Evolutionary conservation across 441 rosid genomes (phyloP).

Genomic region (Eutrema salsugineum): DNA sequence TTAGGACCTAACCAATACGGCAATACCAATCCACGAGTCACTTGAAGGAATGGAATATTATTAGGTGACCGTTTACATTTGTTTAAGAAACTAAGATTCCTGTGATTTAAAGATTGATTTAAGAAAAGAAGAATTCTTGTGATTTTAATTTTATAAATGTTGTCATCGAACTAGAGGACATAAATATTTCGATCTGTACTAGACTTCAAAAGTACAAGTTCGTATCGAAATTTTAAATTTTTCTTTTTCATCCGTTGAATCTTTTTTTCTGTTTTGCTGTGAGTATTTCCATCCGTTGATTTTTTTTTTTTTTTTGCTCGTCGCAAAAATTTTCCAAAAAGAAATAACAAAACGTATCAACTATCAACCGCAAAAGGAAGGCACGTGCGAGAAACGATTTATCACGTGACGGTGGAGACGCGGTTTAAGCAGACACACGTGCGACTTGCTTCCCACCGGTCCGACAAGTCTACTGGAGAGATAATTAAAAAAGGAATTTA

Average conservation of each 20-base stretch:
- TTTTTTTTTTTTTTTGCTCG: background rate
- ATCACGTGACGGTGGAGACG: constrained; percentile 33
- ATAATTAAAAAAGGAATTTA: background rate
- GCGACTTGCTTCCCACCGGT: constrained; percentile 33
- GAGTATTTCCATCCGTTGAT: background rate
- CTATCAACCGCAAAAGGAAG: constrained; percentile 18
- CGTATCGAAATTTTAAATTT: too few species aligned
- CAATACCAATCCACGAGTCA: constrained; percentile 6
- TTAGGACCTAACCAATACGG: constrained; percentile 9
- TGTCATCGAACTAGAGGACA: constrained; percentile 16
- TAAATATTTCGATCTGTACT: background rate
- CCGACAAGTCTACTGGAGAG: constrained; percentile 17
- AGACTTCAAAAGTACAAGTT: background rate
- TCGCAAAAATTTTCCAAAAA: background rate
- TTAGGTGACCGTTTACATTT: constrained; percentile 19
- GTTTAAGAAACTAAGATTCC: constrained; percentile 1
- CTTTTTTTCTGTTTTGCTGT: background rate
- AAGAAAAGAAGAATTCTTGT: background rate
- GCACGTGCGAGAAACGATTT: constrained; percentile 29
- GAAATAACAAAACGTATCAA: background rate
- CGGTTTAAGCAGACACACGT: constrained; percentile 35
- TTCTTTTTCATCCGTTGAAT: background rate
- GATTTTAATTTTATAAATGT: background rate
- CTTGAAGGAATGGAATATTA: background rate
- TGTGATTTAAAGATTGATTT: background rate